Conservation (phyloP, 176 grass and related monocot species). For the Ensete glaucum region DNA sequence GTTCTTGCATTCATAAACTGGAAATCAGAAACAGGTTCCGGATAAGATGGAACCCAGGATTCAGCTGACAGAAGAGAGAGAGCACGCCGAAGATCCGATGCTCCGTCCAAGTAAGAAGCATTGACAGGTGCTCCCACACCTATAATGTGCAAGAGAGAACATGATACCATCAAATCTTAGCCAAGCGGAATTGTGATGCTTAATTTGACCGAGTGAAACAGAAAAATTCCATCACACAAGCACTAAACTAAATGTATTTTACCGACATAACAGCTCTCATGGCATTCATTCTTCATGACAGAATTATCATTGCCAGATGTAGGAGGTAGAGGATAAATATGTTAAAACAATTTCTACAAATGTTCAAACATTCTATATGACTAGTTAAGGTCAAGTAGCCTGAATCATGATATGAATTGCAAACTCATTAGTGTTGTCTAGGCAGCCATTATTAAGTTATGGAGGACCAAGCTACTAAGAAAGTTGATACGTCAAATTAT, state of each 20-base stretch:
- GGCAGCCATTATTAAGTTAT: too few species aligned
- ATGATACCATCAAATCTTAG: background rate
- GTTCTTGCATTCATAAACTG: conserved; percentile 19
- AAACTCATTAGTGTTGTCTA: background rate
- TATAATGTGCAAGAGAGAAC: conserved; percentile 13
- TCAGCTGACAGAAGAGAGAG: conserved; percentile 98
- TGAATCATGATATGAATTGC: background rate
- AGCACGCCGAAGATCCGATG: conserved; percentile 95
- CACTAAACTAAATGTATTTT: too few species aligned
- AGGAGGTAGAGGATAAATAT: too few species aligned
- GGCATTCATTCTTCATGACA: too few species aligned
- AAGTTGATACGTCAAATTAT: too few species aligned
- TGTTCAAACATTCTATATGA: background rate
- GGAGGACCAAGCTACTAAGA: too few species aligned
- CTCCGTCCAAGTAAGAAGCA: conserved; percentile 82
- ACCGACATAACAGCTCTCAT: too few species aligned
- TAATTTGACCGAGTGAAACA: background rate
- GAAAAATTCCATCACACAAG: background rate
- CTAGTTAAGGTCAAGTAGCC: background rate
- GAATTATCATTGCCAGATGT: too few species aligned
- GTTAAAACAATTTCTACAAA: too few species aligned
- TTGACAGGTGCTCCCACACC: conserved; percentile 37
- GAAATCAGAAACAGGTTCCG: conserved; percentile 12
- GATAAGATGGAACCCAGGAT: conserved; percentile 15
- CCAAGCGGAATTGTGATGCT: background rate